Evolutionary conservation across 164 flowering plant genomes (phyloP).

Genomic region (Macadamia integrifolia): DNA sequence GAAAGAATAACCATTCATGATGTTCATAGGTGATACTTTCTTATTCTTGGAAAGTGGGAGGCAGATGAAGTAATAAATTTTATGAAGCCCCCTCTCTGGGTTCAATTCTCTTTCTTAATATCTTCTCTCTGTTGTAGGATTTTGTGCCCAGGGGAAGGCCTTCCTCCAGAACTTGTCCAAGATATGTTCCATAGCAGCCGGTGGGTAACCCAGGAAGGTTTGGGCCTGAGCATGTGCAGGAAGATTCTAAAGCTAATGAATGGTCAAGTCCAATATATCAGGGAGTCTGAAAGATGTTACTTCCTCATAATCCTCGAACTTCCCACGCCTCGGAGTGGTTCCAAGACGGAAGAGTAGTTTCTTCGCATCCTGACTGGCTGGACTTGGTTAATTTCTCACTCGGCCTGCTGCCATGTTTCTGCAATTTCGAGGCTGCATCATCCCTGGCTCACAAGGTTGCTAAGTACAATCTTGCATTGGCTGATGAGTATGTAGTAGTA

Average conservation of each 20-base stretch:
- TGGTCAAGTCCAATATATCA: slow-evolving; percentile 81
- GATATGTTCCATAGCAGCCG: slow-evolving; percentile 72
- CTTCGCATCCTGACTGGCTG: not conserved
- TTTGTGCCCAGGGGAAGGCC: slow-evolving; percentile 74
- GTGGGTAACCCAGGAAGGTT: slow-evolving; percentile 72
- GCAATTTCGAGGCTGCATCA: not conserved
- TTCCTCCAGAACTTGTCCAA: slow-evolving; percentile 66
- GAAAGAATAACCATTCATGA: no score
- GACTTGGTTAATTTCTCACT: not conserved
- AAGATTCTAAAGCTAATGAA: slow-evolving; percentile 71
- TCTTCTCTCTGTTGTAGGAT: slow-evolving; percentile 34
- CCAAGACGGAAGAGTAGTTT: slow-evolving; percentile 20
- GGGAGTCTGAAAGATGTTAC: slow-evolving; percentile 72
- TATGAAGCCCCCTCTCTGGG: no score
- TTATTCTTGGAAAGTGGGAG: no score
- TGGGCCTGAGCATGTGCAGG: slow-evolving; percentile 75
- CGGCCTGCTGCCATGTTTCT: not conserved
- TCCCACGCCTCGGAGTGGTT: slow-evolving; percentile 32
- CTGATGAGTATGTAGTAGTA: not conserved
- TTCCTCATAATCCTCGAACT: slow-evolving; percentile 56
- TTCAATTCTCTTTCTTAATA: not conserved
- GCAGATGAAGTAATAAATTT: no score
- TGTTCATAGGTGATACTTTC: no score
- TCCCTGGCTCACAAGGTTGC: not conserved
- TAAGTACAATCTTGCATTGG: not conserved